phyloP scores from a whole-genome alignment of 352 stramenopile species.

The Pythium plurisporium region DNA sequence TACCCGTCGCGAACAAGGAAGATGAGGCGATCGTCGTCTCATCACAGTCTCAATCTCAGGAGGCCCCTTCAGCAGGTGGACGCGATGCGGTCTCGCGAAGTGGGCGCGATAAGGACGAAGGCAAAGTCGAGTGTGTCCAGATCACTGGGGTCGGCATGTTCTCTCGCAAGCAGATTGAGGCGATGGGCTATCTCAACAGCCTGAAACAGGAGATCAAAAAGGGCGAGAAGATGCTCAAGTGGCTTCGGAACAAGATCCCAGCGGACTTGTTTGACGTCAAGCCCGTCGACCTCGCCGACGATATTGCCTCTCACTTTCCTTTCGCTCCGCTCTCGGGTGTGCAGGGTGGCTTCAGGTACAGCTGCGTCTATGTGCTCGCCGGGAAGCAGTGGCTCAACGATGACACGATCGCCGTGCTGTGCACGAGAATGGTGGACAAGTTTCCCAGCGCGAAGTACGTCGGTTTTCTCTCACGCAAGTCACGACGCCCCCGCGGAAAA shows the following conservation, averaged over 20 bases:
- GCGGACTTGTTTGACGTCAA: not conserved
- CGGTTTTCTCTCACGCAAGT: not conserved
- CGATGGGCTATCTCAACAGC: not conserved
- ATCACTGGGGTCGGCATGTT: not conserved
- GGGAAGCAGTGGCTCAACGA: not conserved
- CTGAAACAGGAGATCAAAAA: not conserved
- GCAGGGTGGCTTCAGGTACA: not conserved
- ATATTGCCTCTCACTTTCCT: not conserved
- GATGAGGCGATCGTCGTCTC: conserved; percentile 80
- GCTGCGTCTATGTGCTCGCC: too few relatives aligned
- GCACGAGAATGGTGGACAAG: not conserved
- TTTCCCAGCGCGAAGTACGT: not conserved
- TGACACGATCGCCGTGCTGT: not conserved
- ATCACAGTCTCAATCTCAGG: not conserved
- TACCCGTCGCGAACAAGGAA: conserved; percentile 86
- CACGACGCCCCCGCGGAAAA: not conserved
- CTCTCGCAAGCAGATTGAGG: not conserved
- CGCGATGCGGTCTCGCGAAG: not conserved
- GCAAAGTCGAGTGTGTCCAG: not conserved
- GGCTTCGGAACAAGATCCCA: not conserved
- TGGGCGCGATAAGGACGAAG: not conserved
- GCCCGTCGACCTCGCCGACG: not conserved
- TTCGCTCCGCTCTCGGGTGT: not conserved
- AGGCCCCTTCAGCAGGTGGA: too few relatives aligned
- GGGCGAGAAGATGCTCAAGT: not conserved